Conservation (phyloP, 1,139 yeast genomes). For the Hemisphaericaspora xylanilytica region DNA sequence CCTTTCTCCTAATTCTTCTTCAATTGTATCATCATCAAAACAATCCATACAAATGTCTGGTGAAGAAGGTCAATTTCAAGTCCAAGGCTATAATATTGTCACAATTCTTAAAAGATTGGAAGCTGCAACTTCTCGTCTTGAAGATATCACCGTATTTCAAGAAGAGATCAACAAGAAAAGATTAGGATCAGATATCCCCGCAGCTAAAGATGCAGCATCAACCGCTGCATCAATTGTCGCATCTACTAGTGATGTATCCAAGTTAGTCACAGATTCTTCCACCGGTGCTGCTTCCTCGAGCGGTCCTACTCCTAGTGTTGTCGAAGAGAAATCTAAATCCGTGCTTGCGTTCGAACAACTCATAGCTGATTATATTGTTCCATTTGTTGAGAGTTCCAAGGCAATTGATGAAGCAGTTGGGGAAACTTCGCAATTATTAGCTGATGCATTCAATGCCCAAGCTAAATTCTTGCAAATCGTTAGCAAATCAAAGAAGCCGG, state of each 20-base stretch:
- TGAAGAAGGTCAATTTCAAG: slow-evolving; percentile 57
- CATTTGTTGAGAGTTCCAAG: slow-evolving; percentile 58
- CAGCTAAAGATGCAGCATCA: too few relatives aligned
- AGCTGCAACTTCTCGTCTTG: slow-evolving; percentile 90
- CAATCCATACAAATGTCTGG: slow-evolving; percentile 24
- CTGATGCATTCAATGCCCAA: slow-evolving; percentile 61
- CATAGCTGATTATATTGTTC: slow-evolving; percentile 51
- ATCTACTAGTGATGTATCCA: not conserved
- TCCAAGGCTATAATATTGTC: slow-evolving; percentile 78
- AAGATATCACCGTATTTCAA: slow-evolving; percentile 81
- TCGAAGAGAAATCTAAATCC: slow-evolving; percentile 38
- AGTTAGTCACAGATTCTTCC: slow-evolving; percentile 5
- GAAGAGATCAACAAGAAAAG: slow-evolving; percentile 40
- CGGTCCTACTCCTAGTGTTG: slow-evolving; percentile 1
- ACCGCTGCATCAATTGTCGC: slow-evolving; percentile 7
- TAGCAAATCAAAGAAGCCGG: slow-evolving; percentile 63
- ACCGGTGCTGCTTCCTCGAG: slow-evolving; percentile 7
- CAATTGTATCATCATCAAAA: too few relatives aligned
- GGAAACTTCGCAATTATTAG: slow-evolving; percentile 56
- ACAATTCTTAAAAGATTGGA: slow-evolving; percentile 82
- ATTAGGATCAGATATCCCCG: slow-evolving; percentile 11
- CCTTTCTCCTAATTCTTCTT: too few relatives aligned
- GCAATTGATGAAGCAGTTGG: slow-evolving; percentile 63
- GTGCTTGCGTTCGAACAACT: slow-evolving; percentile 55
- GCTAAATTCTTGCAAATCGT: slow-evolving; percentile 59